Percentiles rank a stretch among this genome's conserved stretches.
Evolutionary conservation across 2,329 filamentous ascomycete genomes (phyloP).

Genomic region (Massarina eburnea): DNA sequence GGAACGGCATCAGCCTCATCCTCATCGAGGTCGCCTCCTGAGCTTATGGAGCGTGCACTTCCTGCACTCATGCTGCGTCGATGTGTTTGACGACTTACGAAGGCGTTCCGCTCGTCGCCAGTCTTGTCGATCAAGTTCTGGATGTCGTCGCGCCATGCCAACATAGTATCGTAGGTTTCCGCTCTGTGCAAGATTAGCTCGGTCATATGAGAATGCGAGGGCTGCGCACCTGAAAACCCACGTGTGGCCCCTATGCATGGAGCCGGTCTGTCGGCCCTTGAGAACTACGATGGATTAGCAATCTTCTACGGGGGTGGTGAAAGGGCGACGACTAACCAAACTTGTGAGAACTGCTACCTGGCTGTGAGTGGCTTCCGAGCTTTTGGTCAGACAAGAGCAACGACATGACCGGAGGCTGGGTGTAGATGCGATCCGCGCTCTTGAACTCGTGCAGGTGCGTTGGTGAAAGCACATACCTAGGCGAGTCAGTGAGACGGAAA

Average conservation of each 20-base stretch:
- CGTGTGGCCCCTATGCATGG: slow-evolving; percentile 79
- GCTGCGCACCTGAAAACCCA: slow-evolving; percentile 59
- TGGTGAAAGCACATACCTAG: slow-evolving; percentile 90
- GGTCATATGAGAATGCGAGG: background rate
- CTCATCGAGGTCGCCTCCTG: slow-evolving; percentile 36
- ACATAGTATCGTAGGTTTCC: slow-evolving; percentile 85
- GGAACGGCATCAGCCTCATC: slow-evolving; percentile 67
- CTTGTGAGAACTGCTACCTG: slow-evolving; percentile 86
- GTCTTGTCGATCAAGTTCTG: slow-evolving; percentile 85
- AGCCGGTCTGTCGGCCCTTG: slow-evolving; percentile 90
- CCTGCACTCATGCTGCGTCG: slow-evolving; percentile 73
- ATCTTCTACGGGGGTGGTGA: background rate
- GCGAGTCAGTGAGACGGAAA: slow-evolving; percentile 9
- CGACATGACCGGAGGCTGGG: slow-evolving; percentile 91
- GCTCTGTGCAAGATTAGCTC: slow-evolving; percentile 44
- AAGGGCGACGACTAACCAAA: slow-evolving; percentile 58
- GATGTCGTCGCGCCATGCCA: slow-evolving; percentile 95
- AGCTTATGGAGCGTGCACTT: slow-evolving; percentile 56
- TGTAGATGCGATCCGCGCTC: slow-evolving; percentile 83
- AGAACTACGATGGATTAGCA: slow-evolving; percentile 54
- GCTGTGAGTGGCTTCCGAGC: slow-evolving; percentile 84
- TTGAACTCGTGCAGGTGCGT: slow-evolving; percentile 99
- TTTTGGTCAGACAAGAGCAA: slow-evolving; percentile 94
- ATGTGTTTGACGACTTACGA: slow-evolving; percentile 70
- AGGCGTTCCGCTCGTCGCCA: slow-evolving; percentile 83